Conservation (phyloP, 1,284 basidiomycete species). For the Cryptococcus sp. region DNA sequence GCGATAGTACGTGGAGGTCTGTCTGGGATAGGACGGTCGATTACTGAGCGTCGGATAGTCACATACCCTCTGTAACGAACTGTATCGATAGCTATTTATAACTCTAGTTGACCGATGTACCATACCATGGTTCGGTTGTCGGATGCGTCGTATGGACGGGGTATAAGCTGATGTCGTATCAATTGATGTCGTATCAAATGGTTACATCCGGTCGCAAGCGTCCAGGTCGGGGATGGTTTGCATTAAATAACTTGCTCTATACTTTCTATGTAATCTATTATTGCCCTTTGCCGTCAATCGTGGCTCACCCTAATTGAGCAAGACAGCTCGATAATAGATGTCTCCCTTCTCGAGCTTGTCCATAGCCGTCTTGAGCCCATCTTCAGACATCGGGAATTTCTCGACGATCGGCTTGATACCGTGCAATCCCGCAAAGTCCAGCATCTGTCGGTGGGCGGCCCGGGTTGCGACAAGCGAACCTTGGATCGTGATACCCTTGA, state of each 20-base stretch:
- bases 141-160: no score
- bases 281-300: background rate
- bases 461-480: constrained; percentile 13
- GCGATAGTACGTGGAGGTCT: no score
- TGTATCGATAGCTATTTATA: no score
- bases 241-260: background rate
- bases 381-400: constrained; percentile 14
- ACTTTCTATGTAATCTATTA: background rate
- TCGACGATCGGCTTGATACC: constrained; percentile 8
- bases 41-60: no score
- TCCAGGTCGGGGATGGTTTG: no score
- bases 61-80: no score
- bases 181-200: no score
- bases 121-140: no score
- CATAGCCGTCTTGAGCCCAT: constrained; percentile 10
- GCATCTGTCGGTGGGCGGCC: constrained; percentile 10
- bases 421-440: constrained; percentile 15
- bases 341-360: constrained; percentile 10
- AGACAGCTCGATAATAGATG: constrained; percentile 10
- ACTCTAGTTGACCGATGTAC: no score
- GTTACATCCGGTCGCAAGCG: no score
- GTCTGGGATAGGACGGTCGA: no score
- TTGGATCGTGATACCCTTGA: constrained; percentile 9
- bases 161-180: no score
- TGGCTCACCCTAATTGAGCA: background rate